These are phyloP conservation scores for Neoboletus subvelutipes DNA, from an alignment of 768 basidiomycete species.

Conservation along the genomic window DNA sequence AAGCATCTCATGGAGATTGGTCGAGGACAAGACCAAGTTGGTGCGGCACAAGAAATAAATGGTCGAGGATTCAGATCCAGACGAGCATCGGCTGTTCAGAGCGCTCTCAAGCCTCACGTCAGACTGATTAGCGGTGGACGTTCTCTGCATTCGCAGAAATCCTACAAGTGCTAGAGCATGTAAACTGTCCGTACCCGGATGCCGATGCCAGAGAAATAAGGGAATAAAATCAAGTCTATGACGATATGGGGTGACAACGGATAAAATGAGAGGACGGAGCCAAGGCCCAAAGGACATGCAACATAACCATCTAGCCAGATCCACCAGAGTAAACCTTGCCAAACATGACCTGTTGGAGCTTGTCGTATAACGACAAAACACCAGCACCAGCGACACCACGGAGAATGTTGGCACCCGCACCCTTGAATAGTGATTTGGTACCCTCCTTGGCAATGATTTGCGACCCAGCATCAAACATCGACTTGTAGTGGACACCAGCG, in stretches of 20 bases:
- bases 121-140: background rate
- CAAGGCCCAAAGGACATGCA: conserved; percentile 24
- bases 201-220: conserved; percentile 22
- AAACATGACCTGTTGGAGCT: conserved; percentile 93
- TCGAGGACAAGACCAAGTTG: background rate
- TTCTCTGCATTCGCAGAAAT: conserved; percentile 19
- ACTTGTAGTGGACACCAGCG: conserved; percentile 94
- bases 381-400: conserved; percentile 99
- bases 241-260: conserved; percentile 24
- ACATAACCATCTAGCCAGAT: conserved; percentile 33
- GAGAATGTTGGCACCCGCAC: conserved; percentile 93
- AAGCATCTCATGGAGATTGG: conserved; percentile 15
- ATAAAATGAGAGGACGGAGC: conserved; percentile 34
- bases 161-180: conserved; percentile 28
- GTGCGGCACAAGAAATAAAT: background rate
- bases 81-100: background rate
- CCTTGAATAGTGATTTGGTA: conserved; percentile 95
- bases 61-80: background rate
- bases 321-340: conserved; percentile 99
- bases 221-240: conserved; percentile 37
- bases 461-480: conserved; percentile 94
- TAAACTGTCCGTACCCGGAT: conserved; percentile 19
- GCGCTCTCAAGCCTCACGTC: background rate
- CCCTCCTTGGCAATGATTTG: conserved; percentile 98
- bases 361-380: conserved; percentile 99